Evolutionary conservation across 108 stramenopile genomes (phyloP).

Genomic region (Chaetoceros tenuissimus): DNA sequence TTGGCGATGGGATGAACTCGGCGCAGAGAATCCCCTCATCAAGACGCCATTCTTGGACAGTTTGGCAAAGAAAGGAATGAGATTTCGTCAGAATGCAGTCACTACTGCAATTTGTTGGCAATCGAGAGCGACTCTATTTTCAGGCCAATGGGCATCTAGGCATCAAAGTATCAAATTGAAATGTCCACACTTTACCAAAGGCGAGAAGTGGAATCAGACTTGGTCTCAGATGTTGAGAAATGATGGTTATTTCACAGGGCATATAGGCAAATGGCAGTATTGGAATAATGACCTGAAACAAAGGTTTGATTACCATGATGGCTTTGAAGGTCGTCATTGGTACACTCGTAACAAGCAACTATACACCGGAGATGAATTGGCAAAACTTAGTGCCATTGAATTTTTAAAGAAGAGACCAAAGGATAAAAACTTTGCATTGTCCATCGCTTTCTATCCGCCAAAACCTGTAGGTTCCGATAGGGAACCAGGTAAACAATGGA

Average conservation of each 20-base stretch:
- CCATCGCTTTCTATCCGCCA: conserved; percentile 76
- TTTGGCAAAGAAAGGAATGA: conserved; percentile 46
- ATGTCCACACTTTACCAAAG: neutral
- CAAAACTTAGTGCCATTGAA: conserved; percentile 50
- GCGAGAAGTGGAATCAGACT: conserved; percentile 54
- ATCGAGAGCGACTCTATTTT: conserved; percentile 45
- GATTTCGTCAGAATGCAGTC: conserved; percentile 55
- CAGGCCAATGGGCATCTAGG: conserved; percentile 49
- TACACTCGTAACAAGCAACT: neutral
- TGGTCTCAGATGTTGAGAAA: conserved; percentile 48
- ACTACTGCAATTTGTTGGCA: conserved; percentile 64
- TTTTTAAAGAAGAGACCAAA: conserved; percentile 45
- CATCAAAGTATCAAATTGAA: conserved; percentile 40
- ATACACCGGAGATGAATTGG: conserved; percentile 52
- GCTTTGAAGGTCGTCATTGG: conserved; percentile 44
- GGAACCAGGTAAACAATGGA: conserved; percentile 10
- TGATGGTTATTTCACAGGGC: conserved; percentile 60
- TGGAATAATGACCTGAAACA: neutral
- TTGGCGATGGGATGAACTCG: conserved; percentile 32
- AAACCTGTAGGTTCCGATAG: conserved; percentile 32
- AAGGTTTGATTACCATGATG: neutral
- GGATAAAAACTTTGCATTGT: conserved; percentile 59
- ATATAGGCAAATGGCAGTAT: conserved; percentile 66
- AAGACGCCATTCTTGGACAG: conserved; percentile 54
- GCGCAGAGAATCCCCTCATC: conserved; percentile 19